phyloP scores from a whole-genome alignment of 1,139 yeast genomes.

The Candida glucosophila region DNA sequence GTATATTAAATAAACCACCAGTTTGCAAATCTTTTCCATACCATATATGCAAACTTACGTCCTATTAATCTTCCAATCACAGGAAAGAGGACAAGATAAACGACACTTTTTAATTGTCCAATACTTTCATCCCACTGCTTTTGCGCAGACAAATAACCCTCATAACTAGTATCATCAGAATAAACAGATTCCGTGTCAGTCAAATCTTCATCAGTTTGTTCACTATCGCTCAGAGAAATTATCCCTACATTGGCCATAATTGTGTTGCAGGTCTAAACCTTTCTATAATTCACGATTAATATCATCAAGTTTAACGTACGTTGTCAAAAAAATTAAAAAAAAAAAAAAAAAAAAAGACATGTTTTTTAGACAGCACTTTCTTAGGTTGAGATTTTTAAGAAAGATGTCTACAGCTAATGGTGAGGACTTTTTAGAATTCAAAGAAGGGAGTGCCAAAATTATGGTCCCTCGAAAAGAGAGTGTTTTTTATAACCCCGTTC shows the following conservation, averaged over 20 bases:
- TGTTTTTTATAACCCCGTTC: constrained; percentile 93
- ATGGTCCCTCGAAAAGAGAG: constrained; percentile 69
- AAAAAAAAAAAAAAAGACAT: constrained; percentile 2
- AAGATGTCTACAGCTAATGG: constrained; percentile 8
- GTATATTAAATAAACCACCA: constrained; percentile 16
- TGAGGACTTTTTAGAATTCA: constrained; percentile 39
- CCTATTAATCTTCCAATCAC: constrained; percentile 66
- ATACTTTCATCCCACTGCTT: constrained; percentile 77
- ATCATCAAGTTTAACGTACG: not conserved
- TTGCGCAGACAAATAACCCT: constrained; percentile 38
- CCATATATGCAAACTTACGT: constrained; percentile 43
- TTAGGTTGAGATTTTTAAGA: constrained; percentile 1
- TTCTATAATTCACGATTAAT: too few species aligned
- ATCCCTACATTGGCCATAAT: too few species aligned
- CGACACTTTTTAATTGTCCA: constrained; percentile 48
- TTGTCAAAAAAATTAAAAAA: not conserved
- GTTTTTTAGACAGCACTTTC: too few species aligned
- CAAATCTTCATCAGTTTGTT: constrained; percentile 5
- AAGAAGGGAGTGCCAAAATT: constrained; percentile 77
- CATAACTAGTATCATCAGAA: constrained; percentile 8
- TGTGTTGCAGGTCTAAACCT: too few species aligned
- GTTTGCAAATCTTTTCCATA: constrained; percentile 26
- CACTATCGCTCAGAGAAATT: too few species aligned
- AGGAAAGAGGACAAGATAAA: constrained; percentile 57
- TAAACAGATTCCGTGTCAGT: constrained; percentile 9